phyloP scores from a whole-genome alignment of 2,329 filamentous ascomycete species.

The Orbilia blumenaviensis region DNA sequence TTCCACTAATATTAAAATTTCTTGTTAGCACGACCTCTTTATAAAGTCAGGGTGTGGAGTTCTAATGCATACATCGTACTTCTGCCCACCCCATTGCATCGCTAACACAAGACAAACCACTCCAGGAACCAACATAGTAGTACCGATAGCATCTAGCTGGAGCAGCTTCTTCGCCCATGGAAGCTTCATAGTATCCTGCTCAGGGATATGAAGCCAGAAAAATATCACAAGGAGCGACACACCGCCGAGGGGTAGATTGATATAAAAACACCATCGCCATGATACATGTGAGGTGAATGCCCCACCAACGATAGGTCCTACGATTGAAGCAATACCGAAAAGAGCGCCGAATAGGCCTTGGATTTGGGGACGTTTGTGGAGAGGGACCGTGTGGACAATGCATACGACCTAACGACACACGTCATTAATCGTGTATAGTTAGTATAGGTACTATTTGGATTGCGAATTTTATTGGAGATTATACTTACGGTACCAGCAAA shows the following conservation, averaged over 20 bases:
- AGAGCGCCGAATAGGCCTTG: slow-evolving; percentile 60
- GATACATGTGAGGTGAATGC: slow-evolving; percentile 65
- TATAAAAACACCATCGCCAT: slow-evolving; percentile 68
- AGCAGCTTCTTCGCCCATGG: slow-evolving; percentile 63
- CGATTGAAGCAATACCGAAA: slow-evolving; percentile 65
- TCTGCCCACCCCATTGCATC: slow-evolving; percentile 71
- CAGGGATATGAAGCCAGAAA: slow-evolving; percentile 63
- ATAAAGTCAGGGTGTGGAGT: background rate
- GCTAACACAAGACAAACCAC: slow-evolving; percentile 70
- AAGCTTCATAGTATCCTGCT: slow-evolving; percentile 57
- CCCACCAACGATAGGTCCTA: slow-evolving; percentile 66
- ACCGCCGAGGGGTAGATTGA: slow-evolving; percentile 69
- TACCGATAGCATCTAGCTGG: slow-evolving; percentile 69
- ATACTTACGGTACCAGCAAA: slow-evolving; percentile 64
- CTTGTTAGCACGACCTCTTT: too few species aligned
- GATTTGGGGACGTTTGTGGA: slow-evolving; percentile 57
- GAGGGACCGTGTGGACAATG: slow-evolving; percentile 59
- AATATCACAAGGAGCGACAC: slow-evolving; percentile 65
- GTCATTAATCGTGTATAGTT: too few species aligned
- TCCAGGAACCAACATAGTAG: slow-evolving; percentile 70
- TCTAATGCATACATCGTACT: slow-evolving; percentile 59
- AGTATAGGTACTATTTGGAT: too few species aligned
- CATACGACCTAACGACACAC: slow-evolving; percentile 68
- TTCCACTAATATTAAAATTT: slow-evolving; percentile 63
- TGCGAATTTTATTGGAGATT: background rate